Evolutionary conservation across 768 basidiomycete species (phyloP).

Genomic region (Mycena crocata): DNA sequence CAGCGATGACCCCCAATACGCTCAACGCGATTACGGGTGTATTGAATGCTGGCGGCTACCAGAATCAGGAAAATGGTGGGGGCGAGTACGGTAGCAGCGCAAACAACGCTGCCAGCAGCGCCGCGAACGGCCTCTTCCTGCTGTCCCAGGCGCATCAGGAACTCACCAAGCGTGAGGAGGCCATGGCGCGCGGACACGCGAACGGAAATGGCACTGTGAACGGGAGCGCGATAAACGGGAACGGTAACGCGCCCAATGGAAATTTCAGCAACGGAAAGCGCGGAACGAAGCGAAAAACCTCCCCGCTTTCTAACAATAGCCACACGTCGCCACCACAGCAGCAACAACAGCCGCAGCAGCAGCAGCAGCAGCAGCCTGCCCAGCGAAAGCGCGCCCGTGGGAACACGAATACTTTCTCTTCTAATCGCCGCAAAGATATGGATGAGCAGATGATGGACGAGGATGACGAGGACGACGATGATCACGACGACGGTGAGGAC

Average conservation of each 20-base stretch:
- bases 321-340: constrained; percentile 45
- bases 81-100: constrained; percentile 59
- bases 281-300: constrained; percentile 77
- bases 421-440: constrained; percentile 45
- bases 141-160: constrained; percentile 97
- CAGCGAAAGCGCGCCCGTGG: constrained; percentile 55
- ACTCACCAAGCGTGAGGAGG: constrained; percentile 94
- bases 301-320: constrained; percentile 56
- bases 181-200: constrained; percentile 47
- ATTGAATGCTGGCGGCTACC: constrained; percentile 68
- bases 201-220: constrained; percentile 37
- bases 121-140: constrained; percentile 93
- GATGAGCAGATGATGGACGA: constrained; percentile 50
- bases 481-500: constrained; percentile 53
- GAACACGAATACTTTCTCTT: constrained; percentile 44
- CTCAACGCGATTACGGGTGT: constrained; percentile 86
- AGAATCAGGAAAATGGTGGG: constrained; percentile 61
- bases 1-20: constrained; percentile 78
- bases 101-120: constrained; percentile 53
- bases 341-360: too few relatives aligned
- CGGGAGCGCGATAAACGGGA: constrained; percentile 31
- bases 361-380: constrained; percentile 39
- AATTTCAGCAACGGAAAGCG: constrained; percentile 53
- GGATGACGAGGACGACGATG: constrained; percentile 53
- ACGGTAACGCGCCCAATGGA: background rate